Evolutionary conservation across 139 green algal genomes (phyloP).

Genomic region (Chlamydomonas incerta): DNA sequence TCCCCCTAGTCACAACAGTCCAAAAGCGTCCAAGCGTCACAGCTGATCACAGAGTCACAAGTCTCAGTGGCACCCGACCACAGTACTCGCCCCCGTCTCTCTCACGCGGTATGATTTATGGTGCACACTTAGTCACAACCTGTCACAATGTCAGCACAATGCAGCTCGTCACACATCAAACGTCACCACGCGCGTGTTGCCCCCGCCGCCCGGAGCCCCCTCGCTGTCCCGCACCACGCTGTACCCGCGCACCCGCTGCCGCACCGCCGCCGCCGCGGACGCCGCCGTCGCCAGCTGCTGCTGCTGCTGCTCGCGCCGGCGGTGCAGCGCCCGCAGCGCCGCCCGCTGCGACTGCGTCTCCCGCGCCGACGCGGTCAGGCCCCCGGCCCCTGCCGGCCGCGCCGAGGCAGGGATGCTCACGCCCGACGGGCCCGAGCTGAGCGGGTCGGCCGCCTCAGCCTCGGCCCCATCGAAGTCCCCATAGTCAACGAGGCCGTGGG

Average conservation of each 20-base stretch:
- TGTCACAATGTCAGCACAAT: too few relatives aligned
- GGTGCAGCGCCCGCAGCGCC: slow-evolving; percentile 29
- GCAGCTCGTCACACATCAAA: too few relatives aligned
- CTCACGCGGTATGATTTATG: too few relatives aligned
- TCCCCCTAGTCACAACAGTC: too few relatives aligned
- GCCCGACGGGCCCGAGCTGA: background rate
- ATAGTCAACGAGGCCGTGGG: too few relatives aligned
- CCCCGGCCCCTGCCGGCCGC: background rate
- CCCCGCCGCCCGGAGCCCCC: background rate
- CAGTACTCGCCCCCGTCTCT: too few relatives aligned
- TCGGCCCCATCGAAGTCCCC: background rate
- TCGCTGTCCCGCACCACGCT: slow-evolving; percentile 42
- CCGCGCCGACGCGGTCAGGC: background rate
- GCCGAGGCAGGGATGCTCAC: background rate
- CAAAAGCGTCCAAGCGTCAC: too few relatives aligned
- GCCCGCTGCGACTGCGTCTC: slow-evolving; percentile 40
- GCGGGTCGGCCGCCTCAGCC: background rate
- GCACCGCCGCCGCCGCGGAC: background rate
- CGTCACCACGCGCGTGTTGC: background rate
- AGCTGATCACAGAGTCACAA: too few relatives aligned
- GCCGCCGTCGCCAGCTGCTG: background rate
- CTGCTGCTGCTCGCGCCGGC: slow-evolving; percentile 33
- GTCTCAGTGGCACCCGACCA: too few relatives aligned
- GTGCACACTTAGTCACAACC: too few relatives aligned
- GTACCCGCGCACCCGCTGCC: slow-evolving; percentile 52